phyloP scores from a whole-genome alignment of 2,329 filamentous ascomycete species.

The Lasiodiplodia citricola region DNA sequence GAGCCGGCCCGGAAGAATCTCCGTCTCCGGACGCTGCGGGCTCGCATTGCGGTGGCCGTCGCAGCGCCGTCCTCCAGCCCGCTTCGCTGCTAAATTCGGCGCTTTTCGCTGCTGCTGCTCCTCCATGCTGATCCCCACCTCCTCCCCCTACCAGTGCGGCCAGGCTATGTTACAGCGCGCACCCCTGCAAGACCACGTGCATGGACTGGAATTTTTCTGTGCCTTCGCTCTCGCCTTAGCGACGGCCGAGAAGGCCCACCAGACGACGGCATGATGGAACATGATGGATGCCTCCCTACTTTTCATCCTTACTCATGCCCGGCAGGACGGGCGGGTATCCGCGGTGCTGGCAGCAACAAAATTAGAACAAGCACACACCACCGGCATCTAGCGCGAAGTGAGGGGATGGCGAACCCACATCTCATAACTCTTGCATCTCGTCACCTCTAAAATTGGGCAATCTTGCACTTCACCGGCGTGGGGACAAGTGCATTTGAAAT shows the following conservation, averaged over 20 bases:
- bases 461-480: constrained; percentile 2
- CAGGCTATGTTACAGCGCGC: background rate
- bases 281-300: constrained; percentile 11
- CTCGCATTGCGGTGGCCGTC: constrained; percentile 1
- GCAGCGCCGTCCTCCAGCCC: constrained; percentile 4
- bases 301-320: constrained; percentile 9
- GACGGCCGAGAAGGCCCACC: constrained; percentile 6
- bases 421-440: constrained; percentile 1
- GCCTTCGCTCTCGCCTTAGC: background rate
- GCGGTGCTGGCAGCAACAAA: constrained; percentile 1
- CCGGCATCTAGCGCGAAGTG: constrained; percentile 13
- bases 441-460: constrained; percentile 14
- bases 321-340: constrained; percentile 4
- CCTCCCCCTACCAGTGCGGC: constrained; percentile 7
- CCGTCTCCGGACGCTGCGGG: background rate
- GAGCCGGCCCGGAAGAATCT: background rate
- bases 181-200: constrained; percentile 17
- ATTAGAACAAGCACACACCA: constrained; percentile 11
- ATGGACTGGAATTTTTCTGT: background rate
- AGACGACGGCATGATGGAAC: constrained; percentile 13
- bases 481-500: background rate
- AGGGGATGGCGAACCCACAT: constrained; percentile 12
- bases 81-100: constrained; percentile 1
- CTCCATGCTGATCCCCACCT: constrained; percentile 12
- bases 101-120: constrained; percentile 6